Percentiles rank a stretch among this genome's conserved stretches.
These are phyloP conservation scores for Pleurotus citrinopileatus DNA, from an alignment of 768 basidiomycete genomes.

Conservation along the genomic window DNA sequence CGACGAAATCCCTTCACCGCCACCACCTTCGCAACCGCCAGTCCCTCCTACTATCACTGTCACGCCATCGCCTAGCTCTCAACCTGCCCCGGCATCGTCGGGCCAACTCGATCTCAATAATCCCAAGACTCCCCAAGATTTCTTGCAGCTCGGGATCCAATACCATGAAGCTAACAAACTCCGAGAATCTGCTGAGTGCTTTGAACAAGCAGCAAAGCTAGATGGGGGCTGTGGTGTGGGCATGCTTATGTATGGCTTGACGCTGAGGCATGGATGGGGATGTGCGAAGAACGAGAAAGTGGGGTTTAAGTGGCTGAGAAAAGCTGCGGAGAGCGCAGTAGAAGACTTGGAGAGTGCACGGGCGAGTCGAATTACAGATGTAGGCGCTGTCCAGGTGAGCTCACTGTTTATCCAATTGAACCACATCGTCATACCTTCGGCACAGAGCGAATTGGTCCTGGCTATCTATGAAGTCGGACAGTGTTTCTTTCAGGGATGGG, in stretches of 20 bases:
- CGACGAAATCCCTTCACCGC: slow-evolving; percentile 12
- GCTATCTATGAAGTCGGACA: slow-evolving; percentile 93
- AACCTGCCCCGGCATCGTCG: slow-evolving; percentile 2
- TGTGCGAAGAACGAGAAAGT: slow-evolving; percentile 72
- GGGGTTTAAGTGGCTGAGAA: slow-evolving; percentile 80
- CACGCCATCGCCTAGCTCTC: slow-evolving; percentile 14
- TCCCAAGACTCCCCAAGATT: slow-evolving; percentile 54
- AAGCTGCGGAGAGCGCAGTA: slow-evolving; percentile 80
- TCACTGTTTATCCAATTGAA: background rate
- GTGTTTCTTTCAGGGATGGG: slow-evolving; percentile 93
- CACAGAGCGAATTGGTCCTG: slow-evolving; percentile 75
- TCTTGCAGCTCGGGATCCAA: slow-evolving; percentile 72
- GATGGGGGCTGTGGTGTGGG: slow-evolving; percentile 83
- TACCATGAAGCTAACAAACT: slow-evolving; percentile 76
- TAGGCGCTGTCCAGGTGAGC: slow-evolving; percentile 50
- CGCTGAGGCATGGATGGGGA: slow-evolving; percentile 88
- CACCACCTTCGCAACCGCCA: slow-evolving; percentile 8
- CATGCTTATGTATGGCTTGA: slow-evolving; percentile 90
- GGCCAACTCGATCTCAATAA: slow-evolving; percentile 9
- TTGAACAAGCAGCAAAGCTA: slow-evolving; percentile 73
- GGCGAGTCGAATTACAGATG: slow-evolving; percentile 43
- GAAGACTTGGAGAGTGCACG: slow-evolving; percentile 68
- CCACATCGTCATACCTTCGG: slow-evolving; percentile 7
- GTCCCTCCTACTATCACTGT: slow-evolving; percentile 13
- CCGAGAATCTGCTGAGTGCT: slow-evolving; percentile 63